Base-by-base conservation (phyloP, 805 yeast species). In the Cyberlindnera euphorbiae region DNA sequence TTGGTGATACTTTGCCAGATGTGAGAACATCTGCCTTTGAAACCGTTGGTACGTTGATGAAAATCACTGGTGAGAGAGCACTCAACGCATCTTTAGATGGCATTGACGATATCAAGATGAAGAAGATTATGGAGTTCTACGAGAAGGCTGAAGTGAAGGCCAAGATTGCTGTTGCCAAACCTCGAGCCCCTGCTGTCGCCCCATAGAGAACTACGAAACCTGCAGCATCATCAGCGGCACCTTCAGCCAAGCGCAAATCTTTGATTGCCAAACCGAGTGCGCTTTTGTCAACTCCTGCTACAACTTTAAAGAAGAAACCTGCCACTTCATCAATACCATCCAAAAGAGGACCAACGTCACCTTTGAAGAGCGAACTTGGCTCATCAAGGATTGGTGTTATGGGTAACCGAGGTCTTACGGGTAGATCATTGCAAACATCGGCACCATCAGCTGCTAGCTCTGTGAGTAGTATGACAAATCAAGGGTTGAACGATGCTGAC, bases 1-100 rank as follows among this genome's bases (percentile, higher is more conserved):
- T 87, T 28, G 67, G 75, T 27, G 98, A 93, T 47, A 79, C 95
- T 0, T 84, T 82, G 54, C 94, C 87, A 32, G 84, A 90, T 1
- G 81, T 85, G 2, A 75, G 98, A 53, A 74, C 79, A 33, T 77
- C 79, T 5, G 82, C 90, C 0, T 81, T 87, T 30, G 84, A 81
- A 50, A 68, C 79, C 47, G 71, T 88, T 25, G 97, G 96, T 6
- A 77, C 84, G 0, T 58, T 88, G 33, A 80, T 85, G 81, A 86
- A 83, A 57, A 71, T 87, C n/a, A 69, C 79, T 11, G 96, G 96
- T 0, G 82, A 76, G 50, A 65, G 88, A 35, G 79, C 75, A 34
- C 60, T 87, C 45, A 74, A 64, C 33, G 65, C 71, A 4, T 70
- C 70, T 31, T 55, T 86, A 36, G 88, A 77, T 13, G 72, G 73